These are phyloP conservation scores for Lyophyllum decastes DNA, from an alignment of 768 basidiomycete genomes.

Conservation along the genomic window DNA sequence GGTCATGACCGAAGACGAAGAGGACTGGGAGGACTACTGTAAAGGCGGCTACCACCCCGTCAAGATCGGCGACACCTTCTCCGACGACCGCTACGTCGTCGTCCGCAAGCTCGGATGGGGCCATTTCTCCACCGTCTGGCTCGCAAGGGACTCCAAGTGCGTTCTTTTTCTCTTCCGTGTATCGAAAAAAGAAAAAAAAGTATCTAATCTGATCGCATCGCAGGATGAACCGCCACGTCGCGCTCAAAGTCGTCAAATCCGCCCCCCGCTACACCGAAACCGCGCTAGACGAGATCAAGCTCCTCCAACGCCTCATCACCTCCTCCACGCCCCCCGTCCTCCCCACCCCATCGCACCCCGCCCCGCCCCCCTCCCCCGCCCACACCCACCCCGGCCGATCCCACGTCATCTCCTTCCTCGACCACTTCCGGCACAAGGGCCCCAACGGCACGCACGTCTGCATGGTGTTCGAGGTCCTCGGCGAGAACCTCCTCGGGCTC, in stretches of 20 bases:
- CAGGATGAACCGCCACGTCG: conserved; percentile 95
- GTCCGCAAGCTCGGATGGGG: conserved; percentile 97
- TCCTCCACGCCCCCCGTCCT: conserved; percentile 62
- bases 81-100: conserved; percentile 83
- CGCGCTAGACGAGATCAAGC: conserved; percentile 97
- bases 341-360: conserved; percentile 48
- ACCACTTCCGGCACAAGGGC: conserved; percentile 96
- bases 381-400: conserved; percentile 84
- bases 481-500: conserved; percentile 92
- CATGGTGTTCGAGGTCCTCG: conserved; percentile 99
- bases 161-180: conserved; percentile 27
- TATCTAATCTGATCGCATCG: conserved; percentile 17
- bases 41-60: conserved; percentile 90
- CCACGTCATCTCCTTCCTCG: conserved; percentile 96
- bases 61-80: conserved; percentile 90
- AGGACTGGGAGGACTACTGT: conserved; percentile 88
- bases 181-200: neutral
- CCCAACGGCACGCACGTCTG: conserved; percentile 98
- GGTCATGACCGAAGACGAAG: conserved; percentile 89
- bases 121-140: conserved; percentile 94
- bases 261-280: conserved; percentile 97
- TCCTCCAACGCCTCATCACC: conserved; percentile 92
- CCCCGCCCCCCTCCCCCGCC: conserved; percentile 54
- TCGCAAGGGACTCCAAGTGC: conserved; percentile 80
- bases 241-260: conserved; percentile 98